These are phyloP conservation scores for Aspergillus transmontanensis DNA, from an alignment of 2,329 filamentous ascomycete genomes.

Conservation along the genomic window DNA sequence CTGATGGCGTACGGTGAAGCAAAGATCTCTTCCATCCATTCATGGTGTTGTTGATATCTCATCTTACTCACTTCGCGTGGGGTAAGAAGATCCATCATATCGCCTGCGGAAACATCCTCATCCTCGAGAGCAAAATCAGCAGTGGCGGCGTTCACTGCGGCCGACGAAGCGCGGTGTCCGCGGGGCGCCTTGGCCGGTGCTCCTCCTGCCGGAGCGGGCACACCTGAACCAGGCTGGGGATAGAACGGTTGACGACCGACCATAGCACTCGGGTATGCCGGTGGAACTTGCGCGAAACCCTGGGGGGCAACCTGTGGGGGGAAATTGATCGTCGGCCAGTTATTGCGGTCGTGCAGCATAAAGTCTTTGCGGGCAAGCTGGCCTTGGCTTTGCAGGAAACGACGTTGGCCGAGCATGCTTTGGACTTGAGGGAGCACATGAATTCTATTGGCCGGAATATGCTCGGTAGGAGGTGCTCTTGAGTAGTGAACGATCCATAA, in stretches of 20 bases:
- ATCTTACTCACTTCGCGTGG: slow-evolving; percentile 85
- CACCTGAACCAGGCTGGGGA: slow-evolving; percentile 31
- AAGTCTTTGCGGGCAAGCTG: slow-evolving; percentile 90
- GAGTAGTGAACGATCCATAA: slow-evolving; percentile 93
- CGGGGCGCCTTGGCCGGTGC: slow-evolving; percentile 41
- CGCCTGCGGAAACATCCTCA: slow-evolving; percentile 83
- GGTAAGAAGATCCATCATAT: slow-evolving; percentile 86
- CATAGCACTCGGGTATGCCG: slow-evolving; percentile 41
- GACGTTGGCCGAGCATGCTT: slow-evolving; percentile 50
- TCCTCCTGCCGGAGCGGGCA: slow-evolving; percentile 27
- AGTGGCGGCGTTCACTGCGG: slow-evolving; percentile 37
- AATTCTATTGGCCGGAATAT: slow-evolving; percentile 67
- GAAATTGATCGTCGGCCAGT: slow-evolving; percentile 83
- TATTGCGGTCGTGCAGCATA: slow-evolving; percentile 84
- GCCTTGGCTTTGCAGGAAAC: slow-evolving; percentile 69
- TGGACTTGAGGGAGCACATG: slow-evolving; percentile 45
- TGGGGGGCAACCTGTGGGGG: slow-evolving; percentile 57
- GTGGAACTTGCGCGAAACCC: slow-evolving; percentile 55
- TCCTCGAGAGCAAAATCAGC: slow-evolving; percentile 68
- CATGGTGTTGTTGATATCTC: slow-evolving; percentile 91
- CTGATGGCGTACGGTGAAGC: slow-evolving; percentile 84
- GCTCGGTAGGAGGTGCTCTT: slow-evolving; percentile 71
- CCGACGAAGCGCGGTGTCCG: slow-evolving; percentile 46
- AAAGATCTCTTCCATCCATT: slow-evolving; percentile 98
- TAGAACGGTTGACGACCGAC: slow-evolving; percentile 42